phyloP scores from a whole-genome alignment of 1,139 yeast genomes.

The Sugiyamaella japonica region DNA sequence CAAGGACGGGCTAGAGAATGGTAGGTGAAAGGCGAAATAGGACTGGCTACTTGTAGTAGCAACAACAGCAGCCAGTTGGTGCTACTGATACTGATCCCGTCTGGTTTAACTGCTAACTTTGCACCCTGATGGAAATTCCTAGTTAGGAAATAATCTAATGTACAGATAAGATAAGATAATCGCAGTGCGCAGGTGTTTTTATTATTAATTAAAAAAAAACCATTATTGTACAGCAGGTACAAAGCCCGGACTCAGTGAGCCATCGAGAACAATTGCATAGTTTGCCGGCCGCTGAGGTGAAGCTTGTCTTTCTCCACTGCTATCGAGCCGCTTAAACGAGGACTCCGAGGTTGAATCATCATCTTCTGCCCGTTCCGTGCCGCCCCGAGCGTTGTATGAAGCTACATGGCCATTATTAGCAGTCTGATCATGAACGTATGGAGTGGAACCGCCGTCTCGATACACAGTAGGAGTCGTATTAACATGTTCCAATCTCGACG shows the following conservation, averaged over 20 bases:
- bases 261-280: conserved; percentile 23
- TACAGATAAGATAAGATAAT: not conserved
- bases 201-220: not conserved
- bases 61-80: not conserved
- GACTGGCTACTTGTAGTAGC: not conserved
- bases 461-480: conserved; percentile 19
- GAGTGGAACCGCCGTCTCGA: not conserved
- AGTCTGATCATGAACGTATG: too few species aligned
- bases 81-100: not conserved
- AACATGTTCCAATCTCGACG: conserved; percentile 12
- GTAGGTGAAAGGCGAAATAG: not conserved
- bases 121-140: not conserved
- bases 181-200: not conserved
- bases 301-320: not conserved
- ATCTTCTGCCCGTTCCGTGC: not conserved
- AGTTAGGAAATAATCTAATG: not conserved
- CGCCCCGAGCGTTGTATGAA: not conserved
- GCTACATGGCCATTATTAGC: not conserved
- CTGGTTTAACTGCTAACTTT: not conserved
- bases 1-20: too few species aligned
- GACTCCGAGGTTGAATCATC: conserved; percentile 5
- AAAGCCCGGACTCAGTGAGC: conserved; percentile 24
- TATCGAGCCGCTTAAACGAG: conserved; percentile 2
- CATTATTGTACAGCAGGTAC: conserved; percentile 18
- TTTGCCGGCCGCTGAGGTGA: conserved; percentile 12